Base-by-base conservation (phyloP, 2,329 filamentous ascomycete genomes). In the Fusarium sacchari region DNA sequence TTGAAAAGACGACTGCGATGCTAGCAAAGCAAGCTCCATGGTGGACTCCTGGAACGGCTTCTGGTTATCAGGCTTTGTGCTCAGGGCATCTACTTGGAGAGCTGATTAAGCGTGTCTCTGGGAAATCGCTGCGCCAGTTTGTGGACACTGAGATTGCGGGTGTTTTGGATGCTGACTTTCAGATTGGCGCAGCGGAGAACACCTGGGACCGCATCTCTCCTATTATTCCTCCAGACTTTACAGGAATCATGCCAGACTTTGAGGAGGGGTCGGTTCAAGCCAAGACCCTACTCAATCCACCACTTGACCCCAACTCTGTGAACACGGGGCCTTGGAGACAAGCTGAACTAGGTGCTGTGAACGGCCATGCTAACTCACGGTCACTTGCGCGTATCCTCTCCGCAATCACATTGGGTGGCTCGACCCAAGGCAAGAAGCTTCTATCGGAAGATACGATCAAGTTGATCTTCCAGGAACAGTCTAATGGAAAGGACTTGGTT, bases 31-130 rank as follows among this genome's bases (percentile, higher is more conserved):
- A 67, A 8, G 44, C 52, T 5, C 62, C 64, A 0, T 67, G 64
- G 64, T 67, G 64, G 64, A n/a, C 26, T 11, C 64, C 64, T 0
- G 64, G 64, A 1, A 18, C 44, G 2, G 64, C 64, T 0, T 67
- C 62, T 2, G 64, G 62, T 0, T 67, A 67, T 1, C 52, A 67
- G 1, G 62, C 52, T 11, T 12, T 67, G 2, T 50, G n/a, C 0
- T 66, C 12, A 2, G 64, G 64, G 0, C 49, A 67, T 50, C 32
- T 67, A 0, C 30, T 59, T 4, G 64, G 64, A 17, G 64, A 59
- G 11, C 4, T 67, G 0, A 3, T 67, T 6, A 44, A 28, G 5
- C 49, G 43, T 6, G 64, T 67, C 1, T 66, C 64, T 30, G 62
- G 52, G 2, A 67, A 67, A 0, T 60, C 64, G 0, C 18, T 67